phyloP scores from a whole-genome alignment of 2,329 filamentous ascomycete genomes.

The Macrophomina phaseolina region DNA sequence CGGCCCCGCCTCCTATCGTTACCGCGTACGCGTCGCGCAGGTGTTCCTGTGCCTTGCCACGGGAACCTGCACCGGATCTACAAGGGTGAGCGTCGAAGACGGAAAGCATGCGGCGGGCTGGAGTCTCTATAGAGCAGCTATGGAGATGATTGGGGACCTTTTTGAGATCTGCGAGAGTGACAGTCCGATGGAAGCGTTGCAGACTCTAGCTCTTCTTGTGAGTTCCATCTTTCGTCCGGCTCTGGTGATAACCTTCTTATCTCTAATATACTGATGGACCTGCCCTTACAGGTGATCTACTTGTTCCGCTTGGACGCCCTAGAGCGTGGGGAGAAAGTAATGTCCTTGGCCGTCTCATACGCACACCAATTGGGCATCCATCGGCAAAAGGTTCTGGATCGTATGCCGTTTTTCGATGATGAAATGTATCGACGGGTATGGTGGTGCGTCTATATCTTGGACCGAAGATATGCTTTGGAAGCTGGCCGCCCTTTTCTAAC shows the following conservation, averaged over 20 bases:
- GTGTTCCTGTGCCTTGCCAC: not conserved
- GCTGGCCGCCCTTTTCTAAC: not conserved
- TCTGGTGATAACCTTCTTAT: too few relatives aligned
- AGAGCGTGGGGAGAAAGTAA: not conserved
- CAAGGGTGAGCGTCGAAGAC: not conserved
- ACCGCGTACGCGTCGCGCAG: conserved; percentile 1
- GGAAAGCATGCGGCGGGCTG: not conserved
- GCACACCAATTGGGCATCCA: not conserved
- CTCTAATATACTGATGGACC: not conserved
- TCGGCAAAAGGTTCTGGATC: not conserved
- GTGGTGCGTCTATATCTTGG: not conserved
- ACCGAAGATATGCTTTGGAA: not conserved
- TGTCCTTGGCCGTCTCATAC: not conserved
- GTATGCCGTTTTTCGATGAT: not conserved
- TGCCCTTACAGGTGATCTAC: not conserved
- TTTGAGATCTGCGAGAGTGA: not conserved
- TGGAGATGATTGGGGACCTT: not conserved
- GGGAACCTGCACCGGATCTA: not conserved
- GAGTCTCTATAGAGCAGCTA: not conserved
- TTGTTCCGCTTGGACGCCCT: not conserved
- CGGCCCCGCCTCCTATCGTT: not conserved
- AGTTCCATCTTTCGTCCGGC: not conserved
- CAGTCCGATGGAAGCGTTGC: not conserved
- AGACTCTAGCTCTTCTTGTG: not conserved
- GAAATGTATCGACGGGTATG: not conserved